Base-by-base conservation (phyloP, 495 filamentous ascomycete species). In the Aspergillus diversus region DNA sequence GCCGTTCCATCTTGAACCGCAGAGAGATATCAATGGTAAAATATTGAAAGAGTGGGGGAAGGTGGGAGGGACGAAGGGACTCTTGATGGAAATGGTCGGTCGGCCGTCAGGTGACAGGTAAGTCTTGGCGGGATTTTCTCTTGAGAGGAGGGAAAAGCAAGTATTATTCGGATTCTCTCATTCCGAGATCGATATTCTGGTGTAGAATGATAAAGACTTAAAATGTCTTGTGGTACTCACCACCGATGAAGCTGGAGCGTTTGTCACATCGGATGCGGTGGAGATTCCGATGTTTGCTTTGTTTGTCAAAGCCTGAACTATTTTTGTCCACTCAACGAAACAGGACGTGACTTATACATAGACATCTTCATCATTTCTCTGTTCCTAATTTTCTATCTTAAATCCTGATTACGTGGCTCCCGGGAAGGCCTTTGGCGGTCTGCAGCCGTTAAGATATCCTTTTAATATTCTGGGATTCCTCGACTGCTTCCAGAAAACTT, bases 1-100 rank as follows among this genome's bases (percentile, higher is more conserved):
- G 67, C 17, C 77, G 73, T 61, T 81, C 78, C 78, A 81, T 80
- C n/a, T 57, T 63, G 8, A 35, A 55, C 32, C 15, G 55, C 37
- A 9, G 46, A 61, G 56, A 33, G 61, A 59, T 56, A 42, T 56
- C 52, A 50, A 63, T 17, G 47, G 17, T 21, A 31, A 50, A 31
- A 50, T 50, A 50, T 50, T 17, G 43, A 66, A 63, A 53, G 57
- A 56, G 60, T 58, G 37, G 35, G 34, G 52, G 42, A 35, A 48
- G 37, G 53, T 33, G 49, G 59, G 17, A 59, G 55, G 34, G 55
- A 57, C 43, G 52, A 32, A 15, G 51, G 32, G 55, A 43, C 21
- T 27, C 21, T 27, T 42, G 8, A 39, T 12, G 27, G 54, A 42
- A 37, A 60, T 54, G 34, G 32, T 32, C 50, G 12, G 52, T 55